Base-by-base conservation (phyloP, 2,329 filamentous ascomycete species). In the Fusarium marasasianum region DNA sequence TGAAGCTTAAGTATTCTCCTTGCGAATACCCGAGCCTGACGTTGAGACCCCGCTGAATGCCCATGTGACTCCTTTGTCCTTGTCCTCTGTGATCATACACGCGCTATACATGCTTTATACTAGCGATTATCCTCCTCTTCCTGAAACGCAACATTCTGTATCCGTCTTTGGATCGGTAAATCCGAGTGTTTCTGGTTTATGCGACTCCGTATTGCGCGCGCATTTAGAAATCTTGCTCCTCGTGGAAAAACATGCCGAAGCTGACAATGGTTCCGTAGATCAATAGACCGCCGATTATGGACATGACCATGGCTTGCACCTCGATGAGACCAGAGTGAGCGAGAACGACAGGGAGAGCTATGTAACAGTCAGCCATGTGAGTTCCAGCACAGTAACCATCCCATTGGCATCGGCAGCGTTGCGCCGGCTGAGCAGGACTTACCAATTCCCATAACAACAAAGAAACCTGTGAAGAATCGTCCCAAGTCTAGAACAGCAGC, bases 211-310 rank as follows among this genome's bases (percentile, higher is more conserved):
- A 41, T 45, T 40, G 31, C 35, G 60, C 40, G 57, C 69, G 60
- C 41, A 58, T 70, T 85, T 85, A 98, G 83, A 98, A 99, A 79
- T 98, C 96, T 81, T 97, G 93, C 82, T 98, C 95, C 84, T 98
- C 95, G 82, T 96, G 93, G 88, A 99, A 99, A 86, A 98, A 99
- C 91, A 98, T 93, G 76, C 93, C 92, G 84, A 99, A 99, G 85
- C 93, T 96, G 84, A 99, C 97, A 81, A 99, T 98, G 55, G 96
- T 99, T 65, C 94, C 94, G 84, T 99, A 99, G 82, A 99, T 99
- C 81, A 99, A 86, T 68, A 98, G 86, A 59, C 96, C 96, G 35
- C 96, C 96, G 59, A 96, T 85, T 78, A 99, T 93, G 59, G 94
- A 97, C 96, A 99, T 99, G 81, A 94, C 86, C 91, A 98, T 97